Evolutionary conservation across 306 rosid genomes (phyloP).

Genomic region (Senna tora): DNA sequence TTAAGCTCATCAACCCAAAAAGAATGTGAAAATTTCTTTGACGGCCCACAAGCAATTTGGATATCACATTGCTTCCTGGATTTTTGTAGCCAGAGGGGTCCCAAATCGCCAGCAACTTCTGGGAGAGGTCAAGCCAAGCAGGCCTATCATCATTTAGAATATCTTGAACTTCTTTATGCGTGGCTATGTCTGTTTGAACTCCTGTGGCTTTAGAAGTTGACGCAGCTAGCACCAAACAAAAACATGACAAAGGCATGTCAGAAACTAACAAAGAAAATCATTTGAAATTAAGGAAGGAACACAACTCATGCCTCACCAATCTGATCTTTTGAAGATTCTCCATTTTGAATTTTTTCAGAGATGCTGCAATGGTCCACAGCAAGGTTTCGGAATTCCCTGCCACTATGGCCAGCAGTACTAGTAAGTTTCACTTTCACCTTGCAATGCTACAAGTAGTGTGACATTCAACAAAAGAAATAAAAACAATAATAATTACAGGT

Average conservation of each 20-base stretch:
- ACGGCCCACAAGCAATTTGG: slow-evolving; percentile 67
- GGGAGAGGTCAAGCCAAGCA: slow-evolving; percentile 60
- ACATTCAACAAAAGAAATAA: slow-evolving; percentile 18
- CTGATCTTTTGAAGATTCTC: slow-evolving; percentile 38
- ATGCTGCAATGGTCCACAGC: slow-evolving; percentile 35
- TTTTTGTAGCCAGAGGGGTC: slow-evolving; percentile 51
- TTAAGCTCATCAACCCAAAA: slow-evolving; percentile 63
- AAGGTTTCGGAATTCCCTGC: slow-evolving; percentile 51
- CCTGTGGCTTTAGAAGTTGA: slow-evolving; percentile 48
- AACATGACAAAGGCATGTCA: slow-evolving; percentile 33
- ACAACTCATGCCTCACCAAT: slow-evolving; percentile 51
- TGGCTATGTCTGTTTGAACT: slow-evolving; percentile 52
- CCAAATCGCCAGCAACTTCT: slow-evolving; percentile 75
- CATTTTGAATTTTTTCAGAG: slow-evolving; percentile 42
- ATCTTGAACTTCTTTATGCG: slow-evolving; percentile 45
- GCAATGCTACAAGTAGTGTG: slow-evolving; percentile 14
- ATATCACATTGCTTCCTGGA: slow-evolving; percentile 57
- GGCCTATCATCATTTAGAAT: slow-evolving; percentile 38
- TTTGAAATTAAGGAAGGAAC: slow-evolving; percentile 9
- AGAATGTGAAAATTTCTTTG: slow-evolving; percentile 73
- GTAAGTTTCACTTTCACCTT: slow-evolving; percentile 6
- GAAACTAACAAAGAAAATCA: slow-evolving; percentile 25
- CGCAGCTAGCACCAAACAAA: slow-evolving; percentile 37
- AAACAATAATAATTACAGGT: slow-evolving; percentile 2
- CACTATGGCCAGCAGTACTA: slow-evolving; percentile 37